These are phyloP conservation scores for Kwoniella shivajii DNA, from an alignment of 1,284 basidiomycete genomes.

Conservation along the genomic window DNA sequence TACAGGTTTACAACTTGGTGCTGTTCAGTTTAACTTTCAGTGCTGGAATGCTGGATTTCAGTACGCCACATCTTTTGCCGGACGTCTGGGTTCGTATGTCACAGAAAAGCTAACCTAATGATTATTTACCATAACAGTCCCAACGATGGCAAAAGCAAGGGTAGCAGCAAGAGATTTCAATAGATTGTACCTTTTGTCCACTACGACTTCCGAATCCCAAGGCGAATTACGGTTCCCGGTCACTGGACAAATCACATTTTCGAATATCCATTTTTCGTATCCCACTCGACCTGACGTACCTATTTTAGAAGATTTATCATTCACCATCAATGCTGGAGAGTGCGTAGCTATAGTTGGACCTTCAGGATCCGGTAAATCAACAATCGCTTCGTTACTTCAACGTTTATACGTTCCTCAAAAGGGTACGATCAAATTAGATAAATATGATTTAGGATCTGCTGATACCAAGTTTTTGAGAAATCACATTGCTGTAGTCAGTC, in stretches of 20 bases:
- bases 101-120: neutral
- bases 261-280: conserved; percentile 76
- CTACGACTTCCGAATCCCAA: conserved; percentile 64
- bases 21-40: conserved; percentile 93
- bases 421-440: conserved; percentile 62
- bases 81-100: neutral
- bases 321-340: conserved; percentile 70
- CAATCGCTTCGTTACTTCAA: conserved; percentile 78
- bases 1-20: conserved; percentile 86
- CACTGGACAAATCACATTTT: conserved; percentile 67
- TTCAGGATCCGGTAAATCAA: conserved; percentile 88
- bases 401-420: conserved; percentile 75
- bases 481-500: conserved; percentile 81
- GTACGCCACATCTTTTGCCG: conserved; percentile 50
- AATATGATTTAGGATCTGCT: conserved; percentile 59
- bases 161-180: conserved; percentile 79
- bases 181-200: conserved; percentile 64
- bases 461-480: conserved; percentile 75
- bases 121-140: conserved; percentile 58
- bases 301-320: conserved; percentile 68
- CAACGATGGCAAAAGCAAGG: conserved; percentile 74
- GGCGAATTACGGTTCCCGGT: conserved; percentile 69
- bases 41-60: conserved; percentile 82
- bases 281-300: conserved; percentile 73
- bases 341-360: conserved; percentile 84